Percentiles rank a stretch among this genome's conserved stretches.
Evolutionary conservation across 1,284 basidiomycete genomes (phyloP).

Genomic region (Heterobasidion occidentale): DNA sequence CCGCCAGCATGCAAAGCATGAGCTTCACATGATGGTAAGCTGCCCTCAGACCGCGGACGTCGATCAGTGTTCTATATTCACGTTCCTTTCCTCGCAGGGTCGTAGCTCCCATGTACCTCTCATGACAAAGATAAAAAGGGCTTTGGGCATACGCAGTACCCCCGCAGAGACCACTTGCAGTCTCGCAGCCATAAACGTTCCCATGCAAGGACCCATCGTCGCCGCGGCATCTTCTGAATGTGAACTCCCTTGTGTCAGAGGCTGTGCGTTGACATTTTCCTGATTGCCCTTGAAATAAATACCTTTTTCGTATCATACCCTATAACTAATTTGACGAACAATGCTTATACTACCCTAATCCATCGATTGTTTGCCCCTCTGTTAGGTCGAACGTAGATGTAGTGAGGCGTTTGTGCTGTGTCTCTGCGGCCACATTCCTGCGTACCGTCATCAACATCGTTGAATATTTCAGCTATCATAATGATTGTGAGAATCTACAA

Average conservation of each 20-base stretch:
- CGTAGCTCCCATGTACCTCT: conserved; percentile 37
- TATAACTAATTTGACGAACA: no score
- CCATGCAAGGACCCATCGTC: background rate
- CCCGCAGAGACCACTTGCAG: conserved; percentile 15
- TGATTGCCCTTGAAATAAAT: no score
- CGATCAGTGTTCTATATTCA: background rate
- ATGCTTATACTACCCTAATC: no score
- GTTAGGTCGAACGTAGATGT: no score
- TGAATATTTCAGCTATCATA: no score
- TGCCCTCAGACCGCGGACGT: background rate
- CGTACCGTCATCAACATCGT: no score
- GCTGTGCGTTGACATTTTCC: background rate
- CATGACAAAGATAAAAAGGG: conserved; percentile 43
- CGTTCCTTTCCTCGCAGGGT: conserved; percentile 18
- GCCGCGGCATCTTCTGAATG: background rate
- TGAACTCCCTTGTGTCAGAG: no score
- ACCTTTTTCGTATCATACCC: no score
- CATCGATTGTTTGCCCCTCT: no score
- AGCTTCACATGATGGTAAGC: conserved; percentile 38
- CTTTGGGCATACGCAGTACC: conserved; percentile 39
- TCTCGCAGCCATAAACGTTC: background rate
- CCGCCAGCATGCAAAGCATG: conserved; percentile 36
- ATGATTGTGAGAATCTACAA: no score
- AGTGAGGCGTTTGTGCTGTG: no score
- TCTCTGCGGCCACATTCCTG: no score